Evolutionary conservation across 306 rosid genomes (phyloP), one percentile per base, ranked within the genome.

Genomic region (Nissolia schottii): DNA sequence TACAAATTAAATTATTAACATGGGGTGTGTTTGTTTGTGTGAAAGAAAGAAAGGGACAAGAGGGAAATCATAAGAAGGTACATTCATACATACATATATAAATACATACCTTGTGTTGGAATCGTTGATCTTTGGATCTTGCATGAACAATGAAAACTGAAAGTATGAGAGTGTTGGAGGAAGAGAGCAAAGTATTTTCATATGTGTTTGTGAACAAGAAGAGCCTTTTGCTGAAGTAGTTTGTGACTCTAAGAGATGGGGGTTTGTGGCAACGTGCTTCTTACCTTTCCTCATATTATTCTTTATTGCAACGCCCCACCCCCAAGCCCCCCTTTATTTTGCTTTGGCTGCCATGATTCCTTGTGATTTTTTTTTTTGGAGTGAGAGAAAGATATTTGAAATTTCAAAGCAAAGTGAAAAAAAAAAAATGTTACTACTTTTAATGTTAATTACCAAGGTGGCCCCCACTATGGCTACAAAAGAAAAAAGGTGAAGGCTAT

Each of bases 51-150:
- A 49, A 64, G 45, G 32, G 54, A 50, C 20, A 64, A 64, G 65
- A 72, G 71, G 23, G 34, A 58, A 27, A 51, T 37, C 37, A 67
- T 19, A 27, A 65, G 28, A 19, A n/a, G n/a, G 25, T 14, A 19
- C 7, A n/a, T n/a, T n/a, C n/a, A n/a, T n/a, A n/a, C n/a, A n/a
- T n/a, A n/a, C n/a, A n/a, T n/a, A n/a, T n/a, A n/a, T n/a, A n/a
- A n/a, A n/a, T n/a, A 34, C 81, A 74, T 80, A 91, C 98, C 96
- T 92, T 82, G 91, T 53, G 87, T 80, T 80, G 16, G 95, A 86
- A 83, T 79, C 64, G 70, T 82, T n/a, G n/a, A n/a, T 79, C 77
- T 79, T 90, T 65, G 95, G 89, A 74, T 92, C 91, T 85, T 87
- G 98, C 96, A 92, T 92, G 92, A 92, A 90, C 92, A 85, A 67